phyloP scores from a whole-genome alignment of 2,329 filamentous ascomycete genomes.

The Aphanocladium album region DNA sequence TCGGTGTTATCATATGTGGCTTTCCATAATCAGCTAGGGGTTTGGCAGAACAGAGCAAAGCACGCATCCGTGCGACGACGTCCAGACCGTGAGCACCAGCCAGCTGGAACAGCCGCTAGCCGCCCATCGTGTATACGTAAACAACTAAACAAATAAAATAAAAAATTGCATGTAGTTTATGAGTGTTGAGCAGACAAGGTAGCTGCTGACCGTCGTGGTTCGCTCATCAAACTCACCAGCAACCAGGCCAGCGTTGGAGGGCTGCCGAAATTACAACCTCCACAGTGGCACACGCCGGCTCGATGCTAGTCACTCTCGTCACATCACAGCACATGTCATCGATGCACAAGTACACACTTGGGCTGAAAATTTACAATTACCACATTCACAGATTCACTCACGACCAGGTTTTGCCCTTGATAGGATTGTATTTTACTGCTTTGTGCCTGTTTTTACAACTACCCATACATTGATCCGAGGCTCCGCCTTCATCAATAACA shows the following conservation, averaged over 20 bases:
- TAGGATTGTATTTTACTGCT: conserved; percentile 13
- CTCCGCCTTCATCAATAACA: conserved; percentile 2
- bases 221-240: neutral
- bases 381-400: neutral
- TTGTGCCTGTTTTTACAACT: conserved; percentile 14
- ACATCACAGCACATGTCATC: neutral
- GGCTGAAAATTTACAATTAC: too few species aligned
- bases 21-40: too few species aligned
- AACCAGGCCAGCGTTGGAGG: neutral
- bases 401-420: neutral
- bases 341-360: neutral
- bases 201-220: neutral
- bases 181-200: neutral
- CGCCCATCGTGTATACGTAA: neutral
- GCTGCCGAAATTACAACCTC: conserved; percentile 5
- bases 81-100: neutral
- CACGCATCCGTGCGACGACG: too few species aligned
- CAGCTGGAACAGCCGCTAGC: neutral
- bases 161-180: too few species aligned
- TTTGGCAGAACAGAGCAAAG: too few species aligned
- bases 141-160: too few species aligned
- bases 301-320: neutral
- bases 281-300: neutral
- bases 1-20: too few species aligned
- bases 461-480: conserved; percentile 14